phyloP scores from a whole-genome alignment of 768 basidiomycete genomes.

The Grammothele lineata region DNA sequence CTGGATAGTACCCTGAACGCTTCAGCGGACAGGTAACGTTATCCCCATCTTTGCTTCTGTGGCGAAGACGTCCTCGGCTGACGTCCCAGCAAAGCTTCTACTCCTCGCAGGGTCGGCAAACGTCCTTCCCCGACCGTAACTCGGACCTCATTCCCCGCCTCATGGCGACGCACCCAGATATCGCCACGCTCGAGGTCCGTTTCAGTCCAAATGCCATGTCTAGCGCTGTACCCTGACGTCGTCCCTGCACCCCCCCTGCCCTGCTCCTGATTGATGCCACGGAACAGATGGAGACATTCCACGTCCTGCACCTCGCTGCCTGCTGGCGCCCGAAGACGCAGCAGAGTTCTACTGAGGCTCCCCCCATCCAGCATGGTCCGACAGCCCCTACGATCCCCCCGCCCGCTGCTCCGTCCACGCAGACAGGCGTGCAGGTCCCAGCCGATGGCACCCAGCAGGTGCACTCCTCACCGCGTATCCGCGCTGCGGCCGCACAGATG shows the following conservation, averaged over 20 bases:
- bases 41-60: too few species aligned
- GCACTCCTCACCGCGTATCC: constrained; percentile 44
- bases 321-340: constrained; percentile 49
- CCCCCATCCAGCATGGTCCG: constrained; percentile 44
- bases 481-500: constrained; percentile 79
- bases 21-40: constrained; percentile 69
- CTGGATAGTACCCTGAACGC: constrained; percentile 54
- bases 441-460: constrained; percentile 9
- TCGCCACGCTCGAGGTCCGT: constrained; percentile 68
- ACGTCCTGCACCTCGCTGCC: constrained; percentile 72
- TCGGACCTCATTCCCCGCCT: constrained; percentile 55
- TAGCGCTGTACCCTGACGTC: too few species aligned
- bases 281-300: constrained; percentile 79
- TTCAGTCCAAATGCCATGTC: not conserved
- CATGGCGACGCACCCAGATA: constrained; percentile 41
- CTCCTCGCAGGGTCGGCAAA: constrained; percentile 81
- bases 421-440: constrained; percentile 8
- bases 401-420: constrained; percentile 17
- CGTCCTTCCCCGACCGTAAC: constrained; percentile 77
- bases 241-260: not conserved
- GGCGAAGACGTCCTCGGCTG: too few species aligned
- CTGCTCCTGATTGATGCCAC: not conserved
- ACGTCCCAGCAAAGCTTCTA: constrained; percentile 54
- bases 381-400: constrained; percentile 35
- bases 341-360: constrained; percentile 18